Evolutionary conservation across 2,329 filamentous ascomycete species (phyloP).

Genomic region (Boeremia lycopersici): DNA sequence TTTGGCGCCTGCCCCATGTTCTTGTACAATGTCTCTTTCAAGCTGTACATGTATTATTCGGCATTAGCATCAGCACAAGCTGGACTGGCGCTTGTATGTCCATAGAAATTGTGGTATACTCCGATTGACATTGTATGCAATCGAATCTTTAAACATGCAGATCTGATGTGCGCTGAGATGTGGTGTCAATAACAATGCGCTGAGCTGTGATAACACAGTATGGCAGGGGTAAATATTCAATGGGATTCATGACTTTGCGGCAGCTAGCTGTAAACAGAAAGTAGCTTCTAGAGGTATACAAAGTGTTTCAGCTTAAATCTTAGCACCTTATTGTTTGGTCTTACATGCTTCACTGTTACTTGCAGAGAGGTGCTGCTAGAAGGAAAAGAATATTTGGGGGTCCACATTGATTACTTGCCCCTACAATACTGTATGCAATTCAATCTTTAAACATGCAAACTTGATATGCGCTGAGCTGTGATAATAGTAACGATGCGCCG

Average conservation of each 20-base stretch:
- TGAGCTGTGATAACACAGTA: constrained; percentile 3
- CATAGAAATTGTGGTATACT: background rate
- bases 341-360: too few species aligned
- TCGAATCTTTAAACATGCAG: background rate
- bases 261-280: too few species aligned
- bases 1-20: constrained; percentile 5
- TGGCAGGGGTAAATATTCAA: too few species aligned
- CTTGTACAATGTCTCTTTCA: constrained; percentile 4
- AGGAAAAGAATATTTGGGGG: too few species aligned
- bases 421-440: background rate
- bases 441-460: background rate
- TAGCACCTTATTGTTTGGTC: too few species aligned
- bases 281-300: too few species aligned
- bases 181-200: background rate
- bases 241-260: too few species aligned
- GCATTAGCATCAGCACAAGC: constrained; percentile 9
- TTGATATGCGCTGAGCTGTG: background rate
- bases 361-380: too few species aligned
- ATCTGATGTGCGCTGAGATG: background rate
- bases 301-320: too few species aligned
- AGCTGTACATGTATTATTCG: background rate
- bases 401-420: background rate
- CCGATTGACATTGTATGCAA: background rate
- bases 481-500: background rate
- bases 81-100: background rate